phyloP scores from a whole-genome alignment of 495 filamentous ascomycete species.

The Aspergillus haitiensis region DNA sequence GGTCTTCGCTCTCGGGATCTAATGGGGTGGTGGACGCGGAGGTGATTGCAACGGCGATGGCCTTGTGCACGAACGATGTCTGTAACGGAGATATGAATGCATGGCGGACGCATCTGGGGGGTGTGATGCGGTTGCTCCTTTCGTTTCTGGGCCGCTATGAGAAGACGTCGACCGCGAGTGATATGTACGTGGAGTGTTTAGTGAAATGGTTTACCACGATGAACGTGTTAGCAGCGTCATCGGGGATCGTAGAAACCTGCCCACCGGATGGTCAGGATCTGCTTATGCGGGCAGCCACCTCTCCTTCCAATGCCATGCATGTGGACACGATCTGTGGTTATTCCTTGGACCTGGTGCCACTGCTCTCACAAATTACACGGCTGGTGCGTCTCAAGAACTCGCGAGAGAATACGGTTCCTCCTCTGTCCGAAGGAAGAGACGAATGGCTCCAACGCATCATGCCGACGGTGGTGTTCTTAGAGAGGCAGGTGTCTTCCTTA shows the following conservation, averaged over 20 bases:
- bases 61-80: slow-evolving; percentile 39
- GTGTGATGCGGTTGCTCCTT: slow-evolving; percentile 28
- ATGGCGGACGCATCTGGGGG: slow-evolving; percentile 33
- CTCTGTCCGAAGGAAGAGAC: slow-evolving; percentile 9
- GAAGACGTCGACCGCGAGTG: background rate
- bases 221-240: slow-evolving; percentile 32
- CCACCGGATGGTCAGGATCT: background rate
- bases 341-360: slow-evolving; percentile 30
- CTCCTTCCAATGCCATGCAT: slow-evolving; percentile 2
- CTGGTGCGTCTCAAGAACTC: slow-evolving; percentile 12
- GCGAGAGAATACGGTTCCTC: background rate
- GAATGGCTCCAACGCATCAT: background rate
- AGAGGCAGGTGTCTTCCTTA: slow-evolving; percentile 21
- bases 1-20: slow-evolving; percentile 19
- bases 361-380: slow-evolving; percentile 24
- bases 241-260: slow-evolving; percentile 15
- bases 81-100: slow-evolving; percentile 37
- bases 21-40: slow-evolving; percentile 23
- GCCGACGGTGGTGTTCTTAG: background rate
- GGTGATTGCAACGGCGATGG: slow-evolving; percentile 34
- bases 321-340: slow-evolving; percentile 40
- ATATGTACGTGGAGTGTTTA: slow-evolving; percentile 23
- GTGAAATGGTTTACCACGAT: slow-evolving; percentile 38
- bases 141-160: slow-evolving; percentile 17
- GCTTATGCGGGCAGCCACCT: background rate